Conservation (phyloP, 2,329 filamentous ascomycete species). For the Hortaea werneckii region DNA sequence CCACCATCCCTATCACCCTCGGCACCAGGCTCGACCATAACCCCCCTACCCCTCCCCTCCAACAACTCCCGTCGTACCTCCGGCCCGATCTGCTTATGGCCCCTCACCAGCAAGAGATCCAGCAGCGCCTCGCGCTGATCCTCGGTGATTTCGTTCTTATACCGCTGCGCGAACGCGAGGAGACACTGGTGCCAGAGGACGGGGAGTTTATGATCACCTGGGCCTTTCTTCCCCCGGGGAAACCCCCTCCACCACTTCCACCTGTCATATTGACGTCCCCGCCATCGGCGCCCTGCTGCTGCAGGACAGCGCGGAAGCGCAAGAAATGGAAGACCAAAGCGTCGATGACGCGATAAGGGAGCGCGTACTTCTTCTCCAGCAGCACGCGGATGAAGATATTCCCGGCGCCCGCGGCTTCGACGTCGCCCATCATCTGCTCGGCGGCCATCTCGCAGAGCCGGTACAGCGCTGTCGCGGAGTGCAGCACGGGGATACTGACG, state of each 20-base stretch:
- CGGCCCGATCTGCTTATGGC: conserved; percentile 79
- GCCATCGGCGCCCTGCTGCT: conserved; percentile 45
- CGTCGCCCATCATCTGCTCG: conserved; percentile 71
- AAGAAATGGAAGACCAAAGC: conserved; percentile 94
- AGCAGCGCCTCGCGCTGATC: conserved; percentile 86
- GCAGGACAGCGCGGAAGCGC: conserved; percentile 66
- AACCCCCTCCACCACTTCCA: conserved; percentile 18
- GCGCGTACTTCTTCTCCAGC: conserved; percentile 91
- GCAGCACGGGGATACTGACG: conserved; percentile 79
- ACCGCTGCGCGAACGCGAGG: conserved; percentile 83
- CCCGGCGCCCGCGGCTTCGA: conserved; percentile 79
- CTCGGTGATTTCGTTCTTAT: conserved; percentile 91
- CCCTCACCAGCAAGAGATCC: conserved; percentile 73
- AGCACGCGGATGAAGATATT: conserved; percentile 92
- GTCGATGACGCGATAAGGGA: conserved; percentile 91
- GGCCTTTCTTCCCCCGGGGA: conserved; percentile 27
- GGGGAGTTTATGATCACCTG: conserved; percentile 51
- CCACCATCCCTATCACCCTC: conserved; percentile 45
- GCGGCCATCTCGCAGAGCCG: conserved; percentile 89
- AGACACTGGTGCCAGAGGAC: conserved; percentile 96
- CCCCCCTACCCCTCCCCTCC: conserved; percentile 75
- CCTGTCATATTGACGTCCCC: conserved; percentile 42
- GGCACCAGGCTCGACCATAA: conserved; percentile 50
- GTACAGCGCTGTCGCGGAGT: conserved; percentile 85
- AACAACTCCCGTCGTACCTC: conserved; percentile 84